phyloP scores from a whole-genome alignment of 31 red algal genomes.

The Odonthalia washingtoniensis region DNA sequence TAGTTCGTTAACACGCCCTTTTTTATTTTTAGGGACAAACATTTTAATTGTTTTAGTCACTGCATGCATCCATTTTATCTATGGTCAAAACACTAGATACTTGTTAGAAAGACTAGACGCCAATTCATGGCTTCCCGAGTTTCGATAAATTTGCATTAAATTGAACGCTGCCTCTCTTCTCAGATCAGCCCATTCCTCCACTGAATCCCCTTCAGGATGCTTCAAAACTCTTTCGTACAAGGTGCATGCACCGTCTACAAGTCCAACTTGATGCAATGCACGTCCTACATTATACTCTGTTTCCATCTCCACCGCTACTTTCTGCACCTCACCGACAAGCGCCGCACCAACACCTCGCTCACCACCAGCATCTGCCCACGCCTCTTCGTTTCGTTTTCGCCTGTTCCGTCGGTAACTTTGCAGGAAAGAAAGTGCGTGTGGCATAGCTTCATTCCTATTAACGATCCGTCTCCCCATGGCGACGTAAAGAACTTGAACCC shows the following conservation, averaged over 20 bases:
- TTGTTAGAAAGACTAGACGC: not conserved
- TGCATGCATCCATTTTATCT: too few species aligned
- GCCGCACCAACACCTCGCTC: not conserved
- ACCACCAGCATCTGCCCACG: not conserved
- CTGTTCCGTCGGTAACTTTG: not conserved
- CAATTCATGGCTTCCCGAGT: not conserved
- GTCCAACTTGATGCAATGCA: not conserved
- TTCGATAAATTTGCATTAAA: slow-evolving; percentile 4
- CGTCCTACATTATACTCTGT: not conserved
- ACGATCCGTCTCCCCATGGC: not conserved
- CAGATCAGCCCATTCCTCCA: not conserved
- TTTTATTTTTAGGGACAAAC: too few species aligned
- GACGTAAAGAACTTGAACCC: not conserved
- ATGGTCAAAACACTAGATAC: not conserved
- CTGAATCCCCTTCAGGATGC: not conserved
- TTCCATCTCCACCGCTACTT: slow-evolving; percentile 18
- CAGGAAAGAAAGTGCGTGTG: not conserved
- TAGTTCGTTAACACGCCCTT: too few species aligned
- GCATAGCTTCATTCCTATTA: not conserved
- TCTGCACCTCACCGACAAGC: slow-evolving; percentile 31
- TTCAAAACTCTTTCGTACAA: not conserved
- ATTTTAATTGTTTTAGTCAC: too few species aligned
- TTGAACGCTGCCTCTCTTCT: not conserved
- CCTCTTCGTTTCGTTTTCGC: not conserved
- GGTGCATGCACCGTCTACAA: not conserved